phyloP scores from a whole-genome alignment of 2,329 filamentous ascomycete genomes.

The Fusarium goolgardi region DNA sequence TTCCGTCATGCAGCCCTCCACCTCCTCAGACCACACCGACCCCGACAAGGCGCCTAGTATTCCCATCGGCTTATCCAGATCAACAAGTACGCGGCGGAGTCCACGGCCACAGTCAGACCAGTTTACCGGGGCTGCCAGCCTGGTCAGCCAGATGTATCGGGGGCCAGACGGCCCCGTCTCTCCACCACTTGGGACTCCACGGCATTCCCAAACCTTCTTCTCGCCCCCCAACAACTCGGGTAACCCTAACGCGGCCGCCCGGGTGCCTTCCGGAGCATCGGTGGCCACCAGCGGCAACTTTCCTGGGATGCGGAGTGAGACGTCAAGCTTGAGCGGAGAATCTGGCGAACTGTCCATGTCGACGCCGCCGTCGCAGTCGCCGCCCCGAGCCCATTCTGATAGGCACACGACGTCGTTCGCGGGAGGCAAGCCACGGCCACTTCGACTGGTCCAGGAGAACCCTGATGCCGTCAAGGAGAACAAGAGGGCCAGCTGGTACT shows the following conservation, averaged over 20 bases:
- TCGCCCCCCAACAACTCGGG: constrained; percentile 60
- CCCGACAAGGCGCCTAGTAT: constrained; percentile 81
- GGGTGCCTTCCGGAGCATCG: constrained; percentile 64
- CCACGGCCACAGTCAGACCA: constrained; percentile 72
- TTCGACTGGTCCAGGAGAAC: constrained; percentile 88
- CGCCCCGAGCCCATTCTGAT: constrained; percentile 62
- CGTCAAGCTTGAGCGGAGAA: constrained; percentile 74
- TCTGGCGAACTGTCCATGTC: constrained; percentile 62
- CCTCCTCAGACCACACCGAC: constrained; percentile 65
- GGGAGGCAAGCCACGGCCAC: constrained; percentile 80
- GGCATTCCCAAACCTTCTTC: constrained; percentile 74
- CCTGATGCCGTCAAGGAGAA: constrained; percentile 62
- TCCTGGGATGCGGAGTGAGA: constrained; percentile 75
- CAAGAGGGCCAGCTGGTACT: constrained; percentile 72
- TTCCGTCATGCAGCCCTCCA: constrained; percentile 64
- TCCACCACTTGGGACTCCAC: constrained; percentile 66
- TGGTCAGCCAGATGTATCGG: constrained; percentile 92
- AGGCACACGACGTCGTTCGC: constrained; percentile 67
- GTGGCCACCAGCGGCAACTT: constrained; percentile 69
- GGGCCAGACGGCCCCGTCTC: constrained; percentile 74
- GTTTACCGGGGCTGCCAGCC: constrained; percentile 71
- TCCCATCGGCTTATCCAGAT: constrained; percentile 71
- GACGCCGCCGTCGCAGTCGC: constrained; percentile 64
- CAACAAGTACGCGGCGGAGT: constrained; percentile 63
- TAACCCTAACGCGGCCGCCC: constrained; percentile 63